Evolutionary conservation across 2,329 filamentous ascomycete genomes (phyloP), one percentile per base, ranked within the genome.

Genomic region (Aaosphaeria arxii): DNA sequence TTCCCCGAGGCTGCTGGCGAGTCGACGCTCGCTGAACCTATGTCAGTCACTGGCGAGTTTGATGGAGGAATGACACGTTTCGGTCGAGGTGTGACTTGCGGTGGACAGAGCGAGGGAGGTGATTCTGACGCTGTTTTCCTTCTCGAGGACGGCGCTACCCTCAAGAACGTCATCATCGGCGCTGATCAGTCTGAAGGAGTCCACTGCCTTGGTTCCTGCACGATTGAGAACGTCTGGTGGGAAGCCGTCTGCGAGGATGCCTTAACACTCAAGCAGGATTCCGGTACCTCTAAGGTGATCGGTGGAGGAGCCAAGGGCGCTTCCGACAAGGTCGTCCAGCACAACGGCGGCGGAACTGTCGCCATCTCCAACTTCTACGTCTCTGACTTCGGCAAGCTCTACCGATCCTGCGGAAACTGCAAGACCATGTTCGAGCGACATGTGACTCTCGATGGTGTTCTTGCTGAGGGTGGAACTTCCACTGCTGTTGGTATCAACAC

Each of bases 111-210:
- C 3, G 74, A 76, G 52, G 72, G 73, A 43, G 70, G 61, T 42
- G 63, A 71, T 45, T 55, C 64, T 0, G 75, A 75, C 39, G 73
- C 77, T 32, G 75, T 79, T 57, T 80, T 79, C 70, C 69, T 76
- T 48, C 66, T 80, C 40, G 67, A 73, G 53, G 61, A 71, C 29
- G 77, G 77, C 17, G 77, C 71, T 11, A 74, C 73, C 11, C 63
- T 80, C 39, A 73, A 71, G 56, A 79, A 79, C 57, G 76, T 75
- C 57, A 79, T 80, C 62, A 79, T 80, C 45, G 76, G 77, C 5
- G 64, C 68, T 28, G 70, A 72, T 49, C 73, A 79, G 58, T 69
- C 71, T 35, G 78, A 80, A 61, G 77, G 77, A 50, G 72, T 80
- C 41, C 77, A 80, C 68, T 80, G 77, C 67, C 62, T 71, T 55